Conservation (phyloP, 768 basidiomycete species). For the Suillus placidus region DNA sequence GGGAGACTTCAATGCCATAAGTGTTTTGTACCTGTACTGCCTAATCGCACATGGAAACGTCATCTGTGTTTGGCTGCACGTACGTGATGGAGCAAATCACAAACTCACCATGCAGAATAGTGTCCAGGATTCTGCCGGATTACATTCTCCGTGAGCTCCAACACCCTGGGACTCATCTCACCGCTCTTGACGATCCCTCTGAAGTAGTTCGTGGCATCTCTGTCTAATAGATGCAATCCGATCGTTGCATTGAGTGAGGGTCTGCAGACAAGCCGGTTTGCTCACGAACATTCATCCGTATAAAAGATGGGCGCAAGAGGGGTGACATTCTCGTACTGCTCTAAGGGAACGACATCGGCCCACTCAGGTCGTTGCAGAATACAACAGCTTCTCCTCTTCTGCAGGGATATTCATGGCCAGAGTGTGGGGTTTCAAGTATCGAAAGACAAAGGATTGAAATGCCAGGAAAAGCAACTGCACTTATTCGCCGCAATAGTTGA, state of each 20-base stretch:
- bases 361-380: constrained; percentile 71
- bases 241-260: constrained; percentile 12
- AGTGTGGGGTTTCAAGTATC: background rate
- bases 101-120: constrained; percentile 89
- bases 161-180: constrained; percentile 80
- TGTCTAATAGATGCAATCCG: constrained; percentile 54
- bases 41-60: constrained; percentile 42
- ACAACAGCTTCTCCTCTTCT: constrained; percentile 38
- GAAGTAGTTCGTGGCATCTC: constrained; percentile 92
- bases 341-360: constrained; percentile 76
- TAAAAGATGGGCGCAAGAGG: constrained; percentile 95
- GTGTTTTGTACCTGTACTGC: constrained; percentile 94
- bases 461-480: background rate
- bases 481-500: background rate
- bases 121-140: constrained; percentile 95
- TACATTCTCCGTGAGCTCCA: constrained; percentile 86
- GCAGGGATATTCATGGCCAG: constrained; percentile 1
- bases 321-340: constrained; percentile 76
- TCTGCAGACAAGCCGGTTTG: constrained; percentile 10
- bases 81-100: constrained; percentile 9
- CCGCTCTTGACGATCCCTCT: constrained; percentile 76
- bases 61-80: background rate
- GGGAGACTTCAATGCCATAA: constrained; percentile 65
- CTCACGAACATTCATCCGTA: constrained; percentile 75
- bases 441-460: constrained; percentile 3